Percentiles rank a stretch among this genome's conserved stretches.
These are phyloP conservation scores for Andrographis paniculata DNA, from an alignment of 305 asterid genomes.

Conservation along the genomic window DNA sequence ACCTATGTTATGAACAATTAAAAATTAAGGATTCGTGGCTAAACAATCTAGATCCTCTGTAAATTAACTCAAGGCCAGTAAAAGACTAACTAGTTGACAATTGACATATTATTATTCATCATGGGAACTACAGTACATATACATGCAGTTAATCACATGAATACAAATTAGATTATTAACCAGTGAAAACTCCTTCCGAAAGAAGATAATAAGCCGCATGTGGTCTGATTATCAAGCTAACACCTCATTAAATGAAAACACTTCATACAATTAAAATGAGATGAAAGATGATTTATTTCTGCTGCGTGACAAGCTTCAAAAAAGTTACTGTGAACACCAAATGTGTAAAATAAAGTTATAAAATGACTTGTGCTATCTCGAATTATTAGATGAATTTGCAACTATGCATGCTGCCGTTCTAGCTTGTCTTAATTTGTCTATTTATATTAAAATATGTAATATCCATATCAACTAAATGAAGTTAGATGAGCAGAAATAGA, in stretches of 20 bases:
- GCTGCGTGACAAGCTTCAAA: constrained; percentile 1
- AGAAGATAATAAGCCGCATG: not conserved
- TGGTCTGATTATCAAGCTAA: too few species aligned
- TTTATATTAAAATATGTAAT: not conserved
- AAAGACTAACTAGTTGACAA: too few species aligned
- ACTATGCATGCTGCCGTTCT: not conserved
- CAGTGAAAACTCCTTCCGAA: not conserved
- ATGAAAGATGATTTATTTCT: not conserved
- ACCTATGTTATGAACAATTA: constrained; percentile 27
- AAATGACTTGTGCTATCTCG: not conserved
- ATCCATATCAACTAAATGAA: not conserved
- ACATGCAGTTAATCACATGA: not conserved
- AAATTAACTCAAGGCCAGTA: too few species aligned
- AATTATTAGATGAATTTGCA: not conserved
- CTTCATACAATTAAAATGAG: constrained; percentile 1
- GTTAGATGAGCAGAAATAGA: not conserved
- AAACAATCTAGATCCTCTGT: not conserved
- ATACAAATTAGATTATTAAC: not conserved
- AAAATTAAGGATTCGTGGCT: constrained; percentile 11
- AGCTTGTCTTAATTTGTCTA: not conserved
- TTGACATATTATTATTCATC: too few species aligned
- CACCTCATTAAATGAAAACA: not conserved
- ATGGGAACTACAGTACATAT: too few species aligned
- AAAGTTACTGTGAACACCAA: not conserved
- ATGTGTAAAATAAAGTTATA: too few species aligned